Percentiles rank a stretch among this genome's conserved stretches.
phyloP scores from a whole-genome alignment of 768 basidiomycete genomes.

The Naganishia friedmannii region DNA sequence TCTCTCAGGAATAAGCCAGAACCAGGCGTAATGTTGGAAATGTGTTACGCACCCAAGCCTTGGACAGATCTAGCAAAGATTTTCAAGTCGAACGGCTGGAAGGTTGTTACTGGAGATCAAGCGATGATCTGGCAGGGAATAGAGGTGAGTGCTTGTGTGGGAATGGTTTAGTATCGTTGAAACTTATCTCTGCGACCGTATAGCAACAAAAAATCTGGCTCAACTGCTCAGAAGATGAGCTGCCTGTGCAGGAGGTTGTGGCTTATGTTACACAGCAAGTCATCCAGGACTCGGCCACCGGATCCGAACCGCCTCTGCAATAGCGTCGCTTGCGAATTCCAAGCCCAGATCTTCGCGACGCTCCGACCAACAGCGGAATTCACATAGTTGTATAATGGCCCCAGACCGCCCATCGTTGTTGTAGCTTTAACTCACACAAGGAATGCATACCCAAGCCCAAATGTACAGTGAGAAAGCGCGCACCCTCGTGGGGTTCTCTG shows the following conservation, averaged over 20 bases:
- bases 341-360: too few relatives aligned
- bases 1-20: conserved; percentile 34
- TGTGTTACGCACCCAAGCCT: conserved; percentile 30
- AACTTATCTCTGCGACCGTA: neutral
- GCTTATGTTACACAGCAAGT: conserved; percentile 37
- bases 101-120: conserved; percentile 36
- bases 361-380: too few relatives aligned
- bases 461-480: too few relatives aligned
- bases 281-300: conserved; percentile 34
- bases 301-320: conserved; percentile 32
- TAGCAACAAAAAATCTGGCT: conserved; percentile 44
- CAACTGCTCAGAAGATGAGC: conserved; percentile 33
- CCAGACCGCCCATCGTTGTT: neutral
- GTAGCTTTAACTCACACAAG: neutral
- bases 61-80: conserved; percentile 19
- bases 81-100: conserved; percentile 24
- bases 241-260: conserved; percentile 36
- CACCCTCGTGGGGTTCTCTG: too few relatives aligned
- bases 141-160: neutral
- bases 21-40: conserved; percentile 41
- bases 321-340: too few relatives aligned
- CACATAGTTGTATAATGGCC: neutral
- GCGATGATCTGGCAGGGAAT: conserved; percentile 38
- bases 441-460: neutral
- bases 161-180: neutral